These are phyloP conservation scores for Fusarium protoensiforme DNA, from an alignment of 2,329 filamentous ascomycete genomes.

Conservation along the genomic window DNA sequence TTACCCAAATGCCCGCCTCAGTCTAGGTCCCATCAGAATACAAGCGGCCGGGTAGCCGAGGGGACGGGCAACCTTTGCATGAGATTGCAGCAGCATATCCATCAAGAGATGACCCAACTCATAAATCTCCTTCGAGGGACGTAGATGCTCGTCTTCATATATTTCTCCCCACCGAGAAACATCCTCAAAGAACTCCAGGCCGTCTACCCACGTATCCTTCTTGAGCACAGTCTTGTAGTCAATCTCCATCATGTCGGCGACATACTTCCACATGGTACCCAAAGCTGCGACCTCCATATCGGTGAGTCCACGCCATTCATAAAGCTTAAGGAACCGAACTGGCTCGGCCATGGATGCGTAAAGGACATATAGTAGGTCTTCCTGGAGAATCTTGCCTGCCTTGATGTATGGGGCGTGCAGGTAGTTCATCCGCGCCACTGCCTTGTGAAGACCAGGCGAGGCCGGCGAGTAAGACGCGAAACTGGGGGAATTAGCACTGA, in stretches of 20 bases:
- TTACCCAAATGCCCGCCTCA: slow-evolving; percentile 74
- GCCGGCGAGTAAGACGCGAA: slow-evolving; percentile 46
- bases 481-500: slow-evolving; percentile 27
- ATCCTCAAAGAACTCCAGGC: slow-evolving; percentile 63
- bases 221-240: slow-evolving; percentile 55
- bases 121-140: slow-evolving; percentile 60
- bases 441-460: slow-evolving; percentile 47
- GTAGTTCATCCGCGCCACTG: slow-evolving; percentile 54
- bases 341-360: slow-evolving; percentile 75
- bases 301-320: slow-evolving; percentile 77
- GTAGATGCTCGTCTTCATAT: slow-evolving; percentile 72
- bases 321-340: slow-evolving; percentile 68
- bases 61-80: slow-evolving; percentile 58
- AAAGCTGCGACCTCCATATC: slow-evolving; percentile 76
- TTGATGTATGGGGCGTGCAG: slow-evolving; percentile 52
- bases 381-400: slow-evolving; percentile 49
- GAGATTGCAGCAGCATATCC: slow-evolving; percentile 67
- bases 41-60: slow-evolving; percentile 63
- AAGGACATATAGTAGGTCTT: slow-evolving; percentile 54
- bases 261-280: slow-evolving; percentile 75
- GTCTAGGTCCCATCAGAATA: slow-evolving; percentile 71
- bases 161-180: slow-evolving; percentile 58
- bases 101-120: slow-evolving; percentile 69
- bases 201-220: slow-evolving; percentile 57
- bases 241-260: slow-evolving; percentile 78